Evolutionary conservation across 1,284 basidiomycete genomes (phyloP).

Genomic region (Peniophora sp.): DNA sequence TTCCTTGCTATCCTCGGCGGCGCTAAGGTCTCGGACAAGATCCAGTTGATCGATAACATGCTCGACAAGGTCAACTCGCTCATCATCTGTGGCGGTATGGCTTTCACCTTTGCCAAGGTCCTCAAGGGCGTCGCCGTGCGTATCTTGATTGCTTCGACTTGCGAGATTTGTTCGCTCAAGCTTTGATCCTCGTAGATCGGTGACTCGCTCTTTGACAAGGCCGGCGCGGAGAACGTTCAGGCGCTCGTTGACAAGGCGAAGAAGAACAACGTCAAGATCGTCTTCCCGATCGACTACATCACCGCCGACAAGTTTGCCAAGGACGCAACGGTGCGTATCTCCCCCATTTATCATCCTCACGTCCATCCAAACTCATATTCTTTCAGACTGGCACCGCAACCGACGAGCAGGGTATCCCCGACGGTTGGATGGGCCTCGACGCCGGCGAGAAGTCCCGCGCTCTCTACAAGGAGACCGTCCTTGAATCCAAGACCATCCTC

Average conservation of each 20-base stretch:
- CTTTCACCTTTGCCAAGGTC: constrained; percentile 98
- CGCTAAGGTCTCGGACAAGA: constrained; percentile 99
- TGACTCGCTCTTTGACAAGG: constrained; percentile 88
- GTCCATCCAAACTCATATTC: not conserved
- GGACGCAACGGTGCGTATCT: constrained; percentile 65
- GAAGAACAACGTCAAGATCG: constrained; percentile 88
- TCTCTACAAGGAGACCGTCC: constrained; percentile 75
- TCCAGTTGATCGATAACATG: constrained; percentile 98
- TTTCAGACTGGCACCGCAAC: constrained; percentile 68
- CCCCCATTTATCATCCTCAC: not conserved
- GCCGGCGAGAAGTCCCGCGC: constrained; percentile 77
- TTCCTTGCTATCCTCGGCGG: constrained; percentile 99
- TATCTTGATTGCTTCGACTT: constrained; percentile 1
- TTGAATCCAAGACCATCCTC: constrained; percentile 92
- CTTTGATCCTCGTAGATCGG: constrained; percentile 60
- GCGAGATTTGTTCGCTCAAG: constrained; percentile 5
- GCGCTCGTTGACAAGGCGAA: constrained; percentile 89
- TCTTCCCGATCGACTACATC: constrained; percentile 94
- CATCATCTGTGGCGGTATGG: constrained; percentile 98
- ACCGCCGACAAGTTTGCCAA: constrained; percentile 95
- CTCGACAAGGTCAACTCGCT: constrained; percentile 97
- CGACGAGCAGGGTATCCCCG: constrained; percentile 83
- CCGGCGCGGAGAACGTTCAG: constrained; percentile 85
- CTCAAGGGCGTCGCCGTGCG: constrained; percentile 70
- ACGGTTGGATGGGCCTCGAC: constrained; percentile 94